A percentile compares a stretch with the other conserved stretches of the same genome.
Conservation (phyloP, 768 basidiomycete genomes). For the Amanita jacksonii region DNA sequence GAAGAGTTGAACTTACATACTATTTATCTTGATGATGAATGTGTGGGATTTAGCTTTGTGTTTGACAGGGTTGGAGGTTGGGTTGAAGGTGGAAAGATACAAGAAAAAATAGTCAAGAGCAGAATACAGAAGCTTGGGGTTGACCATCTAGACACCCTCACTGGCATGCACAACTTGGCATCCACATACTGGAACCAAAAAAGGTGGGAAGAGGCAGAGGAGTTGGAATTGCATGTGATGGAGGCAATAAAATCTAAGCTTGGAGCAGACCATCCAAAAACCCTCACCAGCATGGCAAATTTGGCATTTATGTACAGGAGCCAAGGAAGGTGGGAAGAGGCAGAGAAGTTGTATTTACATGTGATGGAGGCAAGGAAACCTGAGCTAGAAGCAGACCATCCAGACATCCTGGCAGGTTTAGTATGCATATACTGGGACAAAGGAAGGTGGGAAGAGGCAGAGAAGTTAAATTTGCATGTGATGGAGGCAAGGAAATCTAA, state of each 20-base stretch:
- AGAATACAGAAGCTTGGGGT: neutral
- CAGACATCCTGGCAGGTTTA: neutral
- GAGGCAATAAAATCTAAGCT: too few species aligned
- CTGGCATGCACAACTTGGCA: constrained; percentile 2
- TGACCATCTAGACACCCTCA: constrained; percentile 1
- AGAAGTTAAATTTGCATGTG: too few species aligned
- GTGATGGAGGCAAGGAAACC: too few species aligned
- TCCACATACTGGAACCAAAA: neutral
- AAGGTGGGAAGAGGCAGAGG: constrained; percentile 3
- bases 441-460: too few species aligned
- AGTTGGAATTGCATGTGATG: neutral
- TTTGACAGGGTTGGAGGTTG: neutral
- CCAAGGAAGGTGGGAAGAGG: neutral
- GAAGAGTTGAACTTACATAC: neutral
- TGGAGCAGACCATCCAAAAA: too few species aligned
- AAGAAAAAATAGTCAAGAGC: neutral
- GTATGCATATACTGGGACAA: too few species aligned
- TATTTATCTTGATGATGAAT: neutral
- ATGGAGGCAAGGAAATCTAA: too few species aligned
- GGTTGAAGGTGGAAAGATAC: neutral
- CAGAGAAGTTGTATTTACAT: neutral
- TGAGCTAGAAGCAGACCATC: neutral
- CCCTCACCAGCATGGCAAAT: neutral
- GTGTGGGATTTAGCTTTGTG: neutral
- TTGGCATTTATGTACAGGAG: constrained; percentile 8